Base-by-base conservation (phyloP, 805 yeast species). In the Wickerhamiella galacta region DNA sequence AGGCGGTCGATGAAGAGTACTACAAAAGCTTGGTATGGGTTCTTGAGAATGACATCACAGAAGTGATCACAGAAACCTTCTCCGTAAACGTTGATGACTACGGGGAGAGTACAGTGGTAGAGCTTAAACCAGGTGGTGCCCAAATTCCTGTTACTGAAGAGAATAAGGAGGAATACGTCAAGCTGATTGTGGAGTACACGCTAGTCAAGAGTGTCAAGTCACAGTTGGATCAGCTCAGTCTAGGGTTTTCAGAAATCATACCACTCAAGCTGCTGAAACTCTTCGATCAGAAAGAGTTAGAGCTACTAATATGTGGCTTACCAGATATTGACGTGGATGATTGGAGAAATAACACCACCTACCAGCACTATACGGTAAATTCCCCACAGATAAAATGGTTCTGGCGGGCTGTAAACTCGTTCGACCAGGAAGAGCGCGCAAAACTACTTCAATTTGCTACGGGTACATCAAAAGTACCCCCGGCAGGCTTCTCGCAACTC, bases 271-370 rank as follows among this genome's bases (percentile, higher is more conserved):
- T 82, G 39, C 72, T 90, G 28, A 62, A 87, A 0, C 77, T 87
- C 20, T 90, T 90, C 58, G 93, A 83, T 53, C 98, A 90, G 50
- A 93, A 85, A 48, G 99, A 90, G 53, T 61, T 90, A 36, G 99
- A 90, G 57, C 64, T 90, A 39, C 63, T 90, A 44, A 79, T 90
- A 26, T 78, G 93, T 22, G 99, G 99, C 3, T 62, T 90, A 46
- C 98, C 99, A 2, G 95, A 87, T 46, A 83, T 90, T 46, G 94
- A 82, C 57, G 87, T 87, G 15, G 81, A 75, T 44, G 99, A 90
- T 51, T 90, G 99, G 99, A 78, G 79, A 43, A 75, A 72, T 47
- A 79, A 90, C 51, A 70, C 95, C 1, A 63, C 60, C 1, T 61
- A 90, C 55, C 75, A 69, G 30, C 87, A 83, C 50, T 90, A 87